Evolutionary conservation across 495 filamentous ascomycete genomes (phyloP), one percentile per base, ranked within the genome.

Genomic region (Filosporella fistucella): DNA sequence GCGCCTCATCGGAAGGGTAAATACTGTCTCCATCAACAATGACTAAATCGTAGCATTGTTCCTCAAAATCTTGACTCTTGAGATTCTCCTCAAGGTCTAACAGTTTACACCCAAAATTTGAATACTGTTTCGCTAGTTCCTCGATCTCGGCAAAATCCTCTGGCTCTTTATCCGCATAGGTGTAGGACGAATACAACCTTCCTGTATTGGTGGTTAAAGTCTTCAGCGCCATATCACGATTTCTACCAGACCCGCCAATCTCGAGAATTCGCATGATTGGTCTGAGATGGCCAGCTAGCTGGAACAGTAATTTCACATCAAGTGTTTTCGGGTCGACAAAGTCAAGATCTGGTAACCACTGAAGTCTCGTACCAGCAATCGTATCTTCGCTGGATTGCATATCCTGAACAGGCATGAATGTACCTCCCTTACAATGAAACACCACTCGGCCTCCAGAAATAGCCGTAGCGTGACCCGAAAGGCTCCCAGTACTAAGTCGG

Each of bases 1-100:
- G 68, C 0, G 75, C 78, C n/a, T 66, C 55, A 16, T 57, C 41
- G 43, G 80, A n/a, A n/a, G n/a, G n/a, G n/a, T n/a, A n/a, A n/a
- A n/a, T n/a, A n/a, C n/a, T n/a, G n/a, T n/a, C n/a, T n/a, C n/a
- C n/a, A 8, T 51, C 36, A 1, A 69, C 72, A 9, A 78, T 54
- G 16, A 77, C 58, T 0, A 77, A 38, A 45, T 78, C 72, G 45
- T 64, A 77, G 0, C 29, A 35, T 0, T 40, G 55, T 4, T 18
- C 47, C 4, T 60, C 55, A 42, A 72, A 71, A 0, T 65, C 68
- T 41, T 77, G 70, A 1, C 55, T 36, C 0, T 39, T 13, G 0
- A 65, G 67, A 42, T 72, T 59, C 4, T 54, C n/a, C 9, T 52
- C 46, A 18, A 76, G 66, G 42, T 76, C 66, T 1, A 78, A 57